A percentile compares a stretch with the other conserved stretches of the same genome.
These are phyloP conservation scores for Podila verticillata DNA, from an alignment of 192 early-diverging fungal species.

Conservation along the genomic window DNA sequence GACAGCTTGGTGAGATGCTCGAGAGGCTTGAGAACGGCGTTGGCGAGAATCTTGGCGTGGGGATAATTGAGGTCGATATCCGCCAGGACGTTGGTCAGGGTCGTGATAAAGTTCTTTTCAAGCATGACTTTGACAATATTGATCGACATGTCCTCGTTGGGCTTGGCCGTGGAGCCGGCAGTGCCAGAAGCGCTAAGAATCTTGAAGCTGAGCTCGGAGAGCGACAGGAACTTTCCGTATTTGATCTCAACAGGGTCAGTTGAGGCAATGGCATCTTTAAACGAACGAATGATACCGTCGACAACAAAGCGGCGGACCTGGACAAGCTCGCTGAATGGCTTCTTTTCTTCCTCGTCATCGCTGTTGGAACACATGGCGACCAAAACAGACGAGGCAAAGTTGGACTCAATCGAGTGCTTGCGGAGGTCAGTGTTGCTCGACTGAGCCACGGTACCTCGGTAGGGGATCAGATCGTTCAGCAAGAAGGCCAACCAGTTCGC, in stretches of 20 bases:
- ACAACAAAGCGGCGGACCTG: conserved; percentile 73
- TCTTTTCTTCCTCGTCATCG: conserved; percentile 58
- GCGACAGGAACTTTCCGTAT: conserved; percentile 73
- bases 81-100: conserved; percentile 80
- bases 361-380: conserved; percentile 66
- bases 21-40: conserved; percentile 84
- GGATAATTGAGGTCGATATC: conserved; percentile 95
- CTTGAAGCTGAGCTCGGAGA: conserved; percentile 74
- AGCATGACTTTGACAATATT: conserved; percentile 84
- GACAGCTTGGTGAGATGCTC: conserved; percentile 91
- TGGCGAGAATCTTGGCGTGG: conserved; percentile 76
- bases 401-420: conserved; percentile 71
- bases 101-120: conserved; percentile 85
- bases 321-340: conserved; percentile 62
- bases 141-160: conserved; percentile 66
- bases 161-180: conserved; percentile 13
- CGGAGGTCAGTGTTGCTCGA: conserved; percentile 57
- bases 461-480: conserved; percentile 75
- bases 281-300: conserved; percentile 67
- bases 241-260: conserved; percentile 61
- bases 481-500: conserved; percentile 68
- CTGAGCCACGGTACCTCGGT: conserved; percentile 51
- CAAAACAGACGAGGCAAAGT: conserved; percentile 72
- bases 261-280: conserved; percentile 70
- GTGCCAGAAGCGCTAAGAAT: conserved; percentile 65